phyloP scores from a whole-genome alignment of 1,139 yeast genomes.

The Suhomyces chickasaworum region DNA sequence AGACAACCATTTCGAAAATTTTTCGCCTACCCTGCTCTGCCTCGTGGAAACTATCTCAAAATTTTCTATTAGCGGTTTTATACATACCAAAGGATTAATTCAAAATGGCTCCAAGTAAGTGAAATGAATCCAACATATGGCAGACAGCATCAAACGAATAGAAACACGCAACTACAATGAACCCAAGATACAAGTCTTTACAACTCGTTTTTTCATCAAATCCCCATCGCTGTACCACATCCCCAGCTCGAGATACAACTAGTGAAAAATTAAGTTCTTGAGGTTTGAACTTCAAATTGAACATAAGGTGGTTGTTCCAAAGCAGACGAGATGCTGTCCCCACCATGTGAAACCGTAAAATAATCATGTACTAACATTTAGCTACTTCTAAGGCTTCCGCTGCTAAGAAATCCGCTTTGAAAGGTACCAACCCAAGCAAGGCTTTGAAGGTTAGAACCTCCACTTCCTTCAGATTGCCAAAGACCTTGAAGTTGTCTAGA shows the following conservation, averaged over 20 bases:
- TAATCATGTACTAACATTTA: slow-evolving; percentile 14
- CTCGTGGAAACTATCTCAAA: slow-evolving; percentile 11
- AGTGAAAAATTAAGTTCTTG: not conserved
- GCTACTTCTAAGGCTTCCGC: slow-evolving; percentile 75
- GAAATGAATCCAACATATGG: slow-evolving; percentile 1
- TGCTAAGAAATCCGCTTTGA: slow-evolving; percentile 98
- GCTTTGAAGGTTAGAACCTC: slow-evolving; percentile 91
- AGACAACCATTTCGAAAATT: slow-evolving; percentile 14
- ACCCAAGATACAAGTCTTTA: no score
- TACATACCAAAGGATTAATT: slow-evolving; percentile 18
- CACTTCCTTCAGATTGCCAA: slow-evolving; percentile 96
- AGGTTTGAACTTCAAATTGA: not conserved
- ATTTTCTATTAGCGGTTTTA: slow-evolving; percentile 14
- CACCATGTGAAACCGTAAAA: not conserved
- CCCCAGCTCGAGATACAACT: not conserved
- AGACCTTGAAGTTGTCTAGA: slow-evolving; percentile 93
- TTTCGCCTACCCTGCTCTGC: slow-evolving; percentile 14
- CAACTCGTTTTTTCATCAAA: no score
- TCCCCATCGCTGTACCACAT: not conserved
- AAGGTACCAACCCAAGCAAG: slow-evolving; percentile 94
- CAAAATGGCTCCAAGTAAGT: slow-evolving; percentile 35
- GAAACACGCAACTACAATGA: not conserved
- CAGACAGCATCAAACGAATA: not conserved
- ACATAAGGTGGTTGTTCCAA: not conserved
- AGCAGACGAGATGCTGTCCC: not conserved